Conservation (phyloP, 129 eudicot species). For the Oenanthe sinensis region DNA sequence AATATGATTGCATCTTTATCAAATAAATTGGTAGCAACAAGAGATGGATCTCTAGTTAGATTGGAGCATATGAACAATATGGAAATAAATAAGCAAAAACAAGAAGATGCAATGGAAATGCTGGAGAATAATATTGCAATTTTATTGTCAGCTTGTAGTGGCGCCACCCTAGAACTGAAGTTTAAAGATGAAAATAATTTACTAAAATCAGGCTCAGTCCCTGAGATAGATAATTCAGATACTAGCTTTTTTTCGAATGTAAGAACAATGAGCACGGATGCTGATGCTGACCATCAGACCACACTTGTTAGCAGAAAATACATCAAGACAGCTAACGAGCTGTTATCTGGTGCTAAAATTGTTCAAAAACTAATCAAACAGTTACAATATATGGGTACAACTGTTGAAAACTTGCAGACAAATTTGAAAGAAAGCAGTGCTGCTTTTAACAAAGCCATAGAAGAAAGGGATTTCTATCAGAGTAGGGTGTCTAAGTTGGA, state of each 20-base stretch:
- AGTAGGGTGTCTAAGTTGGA: constrained; percentile 39
- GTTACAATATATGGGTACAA: constrained; percentile 29
- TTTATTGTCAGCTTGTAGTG: constrained; percentile 46
- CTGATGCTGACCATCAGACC: constrained; percentile 4
- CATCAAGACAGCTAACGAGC: constrained; percentile 35
- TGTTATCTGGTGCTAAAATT: constrained; percentile 40
- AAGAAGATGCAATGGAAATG: constrained; percentile 21
- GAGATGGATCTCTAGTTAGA: constrained; percentile 24
- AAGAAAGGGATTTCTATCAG: constrained; percentile 43
- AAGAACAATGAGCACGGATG: constrained; percentile 19
- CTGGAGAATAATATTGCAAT: constrained; percentile 36
- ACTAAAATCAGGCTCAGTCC: constrained; percentile 23
- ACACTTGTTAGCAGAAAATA: constrained; percentile 22
- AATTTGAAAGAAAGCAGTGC: constrained; percentile 39
- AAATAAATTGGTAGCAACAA: constrained; percentile 33
- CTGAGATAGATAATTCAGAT: constrained; percentile 15
- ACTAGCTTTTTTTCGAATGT: constrained; percentile 5
- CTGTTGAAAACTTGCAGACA: constrained; percentile 34
- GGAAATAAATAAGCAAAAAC: constrained; percentile 41
- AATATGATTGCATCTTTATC: constrained; percentile 42
- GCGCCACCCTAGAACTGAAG: constrained; percentile 37
- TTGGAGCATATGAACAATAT: constrained; percentile 31
- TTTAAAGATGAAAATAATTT: constrained; percentile 19
- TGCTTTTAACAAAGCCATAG: constrained; percentile 28
- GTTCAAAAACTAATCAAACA: constrained; percentile 31